phyloP scores from a whole-genome alignment of 495 filamentous ascomycete genomes.

The Penicillium parvum region DNA sequence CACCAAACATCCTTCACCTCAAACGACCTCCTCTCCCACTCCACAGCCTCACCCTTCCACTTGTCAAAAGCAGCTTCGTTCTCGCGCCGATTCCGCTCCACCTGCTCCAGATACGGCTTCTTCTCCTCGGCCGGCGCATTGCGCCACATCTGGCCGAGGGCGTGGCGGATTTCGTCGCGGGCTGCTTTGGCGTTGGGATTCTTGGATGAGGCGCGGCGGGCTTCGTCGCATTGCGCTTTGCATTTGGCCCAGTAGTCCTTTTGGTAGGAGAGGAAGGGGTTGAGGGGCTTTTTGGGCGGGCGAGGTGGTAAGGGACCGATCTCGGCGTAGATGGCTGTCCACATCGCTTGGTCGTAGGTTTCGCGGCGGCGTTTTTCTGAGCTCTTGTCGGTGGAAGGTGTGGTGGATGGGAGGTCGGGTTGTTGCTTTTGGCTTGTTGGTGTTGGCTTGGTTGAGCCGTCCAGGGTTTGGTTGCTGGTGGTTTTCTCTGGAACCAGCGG shows the following conservation, averaged over 20 bases:
- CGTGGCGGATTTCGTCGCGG: constrained; percentile 72
- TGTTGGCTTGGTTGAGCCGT: constrained; percentile 11
- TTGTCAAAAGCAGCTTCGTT: constrained; percentile 54
- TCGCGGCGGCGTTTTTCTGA: constrained; percentile 52
- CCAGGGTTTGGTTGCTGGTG: constrained; percentile 25
- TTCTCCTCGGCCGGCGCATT: constrained; percentile 62
- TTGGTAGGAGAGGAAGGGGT: constrained; percentile 65
- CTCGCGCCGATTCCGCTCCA: constrained; percentile 58
- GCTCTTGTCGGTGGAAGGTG: constrained; percentile 6
- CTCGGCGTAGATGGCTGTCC: constrained; percentile 59
- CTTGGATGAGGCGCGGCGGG: constrained; percentile 56
- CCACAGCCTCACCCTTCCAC: constrained; percentile 53
- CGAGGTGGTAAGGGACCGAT: constrained; percentile 69
- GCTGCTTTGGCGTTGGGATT: constrained; percentile 62
- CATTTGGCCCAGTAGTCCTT: constrained; percentile 75
- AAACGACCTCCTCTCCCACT: constrained; percentile 66
- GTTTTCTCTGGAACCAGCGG: constrained; percentile 70
- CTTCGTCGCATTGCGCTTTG: constrained; percentile 66
- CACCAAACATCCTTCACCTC: constrained; percentile 61
- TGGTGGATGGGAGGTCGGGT: constrained; percentile 1
- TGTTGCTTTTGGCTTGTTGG: constrained; percentile 5
- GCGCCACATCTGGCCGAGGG: constrained; percentile 85
- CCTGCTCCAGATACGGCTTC: constrained; percentile 69
- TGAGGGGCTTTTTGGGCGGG: constrained; percentile 65
- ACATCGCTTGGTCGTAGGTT: constrained; percentile 69